These are phyloP conservation scores for Fusarium begoniae DNA, from an alignment of 2,329 filamentous ascomycete genomes.

Conservation along the genomic window DNA sequence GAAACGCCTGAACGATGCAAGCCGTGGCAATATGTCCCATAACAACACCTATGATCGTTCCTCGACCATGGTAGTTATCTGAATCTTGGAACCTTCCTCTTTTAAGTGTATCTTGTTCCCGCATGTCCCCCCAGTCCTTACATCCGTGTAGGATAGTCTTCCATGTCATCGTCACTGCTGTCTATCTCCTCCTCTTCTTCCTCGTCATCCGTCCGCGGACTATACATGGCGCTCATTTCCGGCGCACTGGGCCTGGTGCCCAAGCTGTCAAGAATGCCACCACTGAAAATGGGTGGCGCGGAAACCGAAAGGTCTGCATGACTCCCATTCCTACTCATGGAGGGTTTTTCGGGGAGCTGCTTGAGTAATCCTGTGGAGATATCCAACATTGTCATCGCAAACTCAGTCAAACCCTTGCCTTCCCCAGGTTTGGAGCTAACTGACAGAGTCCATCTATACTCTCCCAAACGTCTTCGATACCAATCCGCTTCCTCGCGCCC, in stretches of 20 bases:
- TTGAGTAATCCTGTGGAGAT: constrained; percentile 75
- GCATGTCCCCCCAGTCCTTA: background rate
- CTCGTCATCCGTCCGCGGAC: constrained; percentile 58
- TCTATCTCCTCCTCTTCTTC: constrained; percentile 53
- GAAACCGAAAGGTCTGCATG: constrained; percentile 56
- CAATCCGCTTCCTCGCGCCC: constrained; percentile 91
- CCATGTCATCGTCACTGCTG: constrained; percentile 66
- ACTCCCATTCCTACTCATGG: constrained; percentile 66
- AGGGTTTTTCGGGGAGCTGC: constrained; percentile 75
- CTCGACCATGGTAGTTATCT: background rate
- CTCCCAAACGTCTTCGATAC: constrained; percentile 83
- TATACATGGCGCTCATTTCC: constrained; percentile 61
- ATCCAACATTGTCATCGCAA: constrained; percentile 82
- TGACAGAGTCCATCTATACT: constrained; percentile 93
- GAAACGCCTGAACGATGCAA: constrained; percentile 44
- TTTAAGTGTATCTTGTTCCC: background rate
- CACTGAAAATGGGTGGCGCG: constrained; percentile 45
- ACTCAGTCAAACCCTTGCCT: constrained; percentile 67
- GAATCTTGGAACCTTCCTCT: background rate
- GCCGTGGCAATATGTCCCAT: constrained; percentile 25
- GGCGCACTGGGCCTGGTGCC: constrained; percentile 55
- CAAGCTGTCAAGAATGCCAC: constrained; percentile 52
- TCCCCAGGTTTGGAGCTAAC: constrained; percentile 80
- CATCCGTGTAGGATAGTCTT: constrained; percentile 52
- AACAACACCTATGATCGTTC: constrained; percentile 7